Base-by-base conservation (phyloP, 208 protist genomes). In the Trypanosoma cruzi region DNA sequence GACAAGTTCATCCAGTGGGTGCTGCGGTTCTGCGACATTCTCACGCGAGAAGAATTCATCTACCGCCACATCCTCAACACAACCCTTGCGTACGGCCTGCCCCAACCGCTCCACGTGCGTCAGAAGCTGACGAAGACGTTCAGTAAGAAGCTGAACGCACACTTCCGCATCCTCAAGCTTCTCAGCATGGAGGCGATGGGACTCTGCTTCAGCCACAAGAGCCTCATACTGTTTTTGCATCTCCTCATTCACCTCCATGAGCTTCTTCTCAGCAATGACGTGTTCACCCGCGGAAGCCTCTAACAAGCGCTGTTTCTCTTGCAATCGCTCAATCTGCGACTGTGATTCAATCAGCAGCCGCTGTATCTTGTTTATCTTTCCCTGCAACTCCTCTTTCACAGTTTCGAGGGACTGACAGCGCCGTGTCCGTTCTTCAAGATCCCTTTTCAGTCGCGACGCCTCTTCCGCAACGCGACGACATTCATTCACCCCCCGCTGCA, bases 401-500 rank as follows among this genome's bases (percentile, higher is more conserved):
- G 29, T 65, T 18, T 61, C 53, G 4, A 81, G 7, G 1, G 26
- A 36, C 18, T 48, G 5, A 32, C 67, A 62, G 44, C 53, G 34
- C 20, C 26, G 29, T 36, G 79, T 62, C 7, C 36, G 7, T 22
- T 71, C 62, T 10, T 61, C 26, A 20, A 81, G 42, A 10, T 68
- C 72, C 1, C 37, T 34, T 50, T 67, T 53, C n/a, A 74, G 54
- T 3, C 22, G 42, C 13, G 22, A 13, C 42, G 76, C 72, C 37
- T 79, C 71, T 20, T 81, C 76, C 14, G 76, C 76, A 10, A 81
- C 71, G 40, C 76, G 76, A 26, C 71, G 60, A 26, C 71, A 81
- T 52, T 81, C 76, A 16, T 1, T 50, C 31, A 78, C 76, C 0
- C 64, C 76, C 0, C 76, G 68, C 31, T 75, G 71, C 29, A 81